These are phyloP conservation scores for Rhododendron williamsianum DNA, from an alignment of 148 eudicot genomes.

Conservation along the genomic window DNA sequence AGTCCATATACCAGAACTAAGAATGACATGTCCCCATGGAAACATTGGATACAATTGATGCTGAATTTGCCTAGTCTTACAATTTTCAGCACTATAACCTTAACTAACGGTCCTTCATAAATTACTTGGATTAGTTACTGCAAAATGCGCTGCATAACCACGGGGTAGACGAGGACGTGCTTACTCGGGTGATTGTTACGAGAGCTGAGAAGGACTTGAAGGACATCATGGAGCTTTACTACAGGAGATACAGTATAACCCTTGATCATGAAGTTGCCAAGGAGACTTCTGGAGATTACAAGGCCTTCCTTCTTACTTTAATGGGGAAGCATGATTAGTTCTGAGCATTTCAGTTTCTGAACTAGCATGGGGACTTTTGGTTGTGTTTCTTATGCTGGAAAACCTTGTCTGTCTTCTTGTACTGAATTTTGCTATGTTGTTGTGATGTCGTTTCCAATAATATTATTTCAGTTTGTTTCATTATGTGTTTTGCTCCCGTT, in stretches of 20 bases:
- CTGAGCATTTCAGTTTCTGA: not conserved
- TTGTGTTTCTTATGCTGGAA: not conserved
- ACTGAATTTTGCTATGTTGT: not conserved
- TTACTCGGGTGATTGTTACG: constrained; percentile 34
- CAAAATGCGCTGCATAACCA: constrained; percentile 46
- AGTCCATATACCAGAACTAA: not conserved
- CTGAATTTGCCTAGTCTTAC: not conserved
- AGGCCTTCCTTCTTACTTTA: constrained; percentile 64
- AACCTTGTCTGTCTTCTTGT: not conserved
- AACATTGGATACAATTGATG: not conserved
- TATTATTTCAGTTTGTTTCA: not conserved
- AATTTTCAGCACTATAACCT: not conserved
- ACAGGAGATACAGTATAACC: constrained; percentile 50
- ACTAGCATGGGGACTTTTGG: not conserved
- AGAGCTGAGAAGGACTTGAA: constrained; percentile 25
- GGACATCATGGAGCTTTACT: constrained; percentile 20
- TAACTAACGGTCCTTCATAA: not conserved
- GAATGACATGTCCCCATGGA: not conserved
- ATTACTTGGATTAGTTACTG: constrained; percentile 33
- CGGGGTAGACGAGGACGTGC: constrained; percentile 62
- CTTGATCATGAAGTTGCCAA: constrained; percentile 36
- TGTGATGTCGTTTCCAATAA: not conserved
- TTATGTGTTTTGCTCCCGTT: not conserved
- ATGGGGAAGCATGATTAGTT: constrained; percentile 47
- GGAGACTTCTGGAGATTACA: constrained; percentile 73